These are phyloP conservation scores for Thraustochytrium sp. DNA, from an alignment of 352 stramenopile species.

Conservation along the genomic window DNA sequence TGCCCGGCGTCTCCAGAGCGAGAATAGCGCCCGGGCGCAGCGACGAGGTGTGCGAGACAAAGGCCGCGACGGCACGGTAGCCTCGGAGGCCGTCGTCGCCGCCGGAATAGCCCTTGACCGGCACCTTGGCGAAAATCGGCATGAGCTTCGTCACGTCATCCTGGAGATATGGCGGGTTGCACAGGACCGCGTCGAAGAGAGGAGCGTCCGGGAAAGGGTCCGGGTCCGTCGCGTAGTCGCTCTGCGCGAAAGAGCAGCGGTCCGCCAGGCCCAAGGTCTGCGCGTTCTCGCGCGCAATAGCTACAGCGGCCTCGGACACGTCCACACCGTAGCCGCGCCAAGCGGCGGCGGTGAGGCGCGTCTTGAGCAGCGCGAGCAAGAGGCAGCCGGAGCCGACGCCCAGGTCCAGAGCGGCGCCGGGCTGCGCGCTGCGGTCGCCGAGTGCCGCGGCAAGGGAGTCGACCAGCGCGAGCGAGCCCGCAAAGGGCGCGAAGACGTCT, in stretches of 20 bases:
- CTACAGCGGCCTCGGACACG: not conserved
- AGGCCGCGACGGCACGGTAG: not conserved
- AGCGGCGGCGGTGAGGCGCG: not conserved
- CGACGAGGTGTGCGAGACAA: not conserved
- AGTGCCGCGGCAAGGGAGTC: not conserved
- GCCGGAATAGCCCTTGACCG: not conserved
- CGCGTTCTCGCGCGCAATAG: not conserved
- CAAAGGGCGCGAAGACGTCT: not conserved
- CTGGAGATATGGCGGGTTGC: not conserved
- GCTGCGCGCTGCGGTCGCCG: not conserved
- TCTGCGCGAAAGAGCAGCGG: not conserved
- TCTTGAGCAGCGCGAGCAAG: not conserved
- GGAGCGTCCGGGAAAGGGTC: not conserved
- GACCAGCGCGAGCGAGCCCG: not conserved
- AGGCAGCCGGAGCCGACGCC: not conserved
- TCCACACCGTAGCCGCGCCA: constrained; percentile 5
- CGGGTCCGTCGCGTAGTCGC: not conserved
- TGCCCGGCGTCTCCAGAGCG: not conserved
- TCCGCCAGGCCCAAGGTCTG: not conserved
- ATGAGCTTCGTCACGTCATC: not conserved
- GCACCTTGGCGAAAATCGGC: not conserved
- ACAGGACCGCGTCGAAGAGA: not conserved
- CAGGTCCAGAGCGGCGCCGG: not conserved
- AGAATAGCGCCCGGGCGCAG: not conserved
- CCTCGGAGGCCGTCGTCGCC: not conserved